phyloP scores from a whole-genome alignment of 192 early-diverging fungal species.

The Coemansia asiatica region DNA sequence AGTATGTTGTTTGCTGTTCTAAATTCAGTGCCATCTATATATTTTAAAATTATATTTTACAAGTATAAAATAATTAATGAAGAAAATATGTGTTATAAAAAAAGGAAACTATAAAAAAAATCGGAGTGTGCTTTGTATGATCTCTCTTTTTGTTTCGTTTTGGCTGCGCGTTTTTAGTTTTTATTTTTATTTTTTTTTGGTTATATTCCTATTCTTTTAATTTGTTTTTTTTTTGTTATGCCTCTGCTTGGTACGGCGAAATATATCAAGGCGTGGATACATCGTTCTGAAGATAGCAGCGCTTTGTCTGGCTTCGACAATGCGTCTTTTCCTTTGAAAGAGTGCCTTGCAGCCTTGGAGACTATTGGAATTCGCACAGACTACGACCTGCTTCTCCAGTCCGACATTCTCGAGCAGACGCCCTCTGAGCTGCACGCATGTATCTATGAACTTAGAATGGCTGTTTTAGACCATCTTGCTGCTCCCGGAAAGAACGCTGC shows the following conservation, averaged over 20 bases:
- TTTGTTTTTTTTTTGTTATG: background rate
- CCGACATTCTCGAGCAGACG: slow-evolving; percentile 29
- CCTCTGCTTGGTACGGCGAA: slow-evolving; percentile 5
- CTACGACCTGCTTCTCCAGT: slow-evolving; percentile 43
- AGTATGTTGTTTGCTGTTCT: slow-evolving; percentile 41
- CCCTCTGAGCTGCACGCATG: slow-evolving; percentile 26
- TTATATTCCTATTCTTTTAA: background rate
- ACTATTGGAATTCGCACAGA: slow-evolving; percentile 36
- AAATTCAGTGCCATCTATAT: slow-evolving; percentile 50
- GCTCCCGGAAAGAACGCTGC: slow-evolving; percentile 25
- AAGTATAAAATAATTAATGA: background rate
- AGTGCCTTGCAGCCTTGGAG: slow-evolving; percentile 28
- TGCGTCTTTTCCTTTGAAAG: background rate
- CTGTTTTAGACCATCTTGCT: slow-evolving; percentile 38
- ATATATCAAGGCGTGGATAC: slow-evolving; percentile 5
- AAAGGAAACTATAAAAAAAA: background rate
- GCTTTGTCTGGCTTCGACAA: background rate
- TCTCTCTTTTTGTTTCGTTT: background rate
- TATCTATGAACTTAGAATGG: slow-evolving; percentile 35
- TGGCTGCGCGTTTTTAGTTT: background rate
- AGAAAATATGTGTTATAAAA: background rate
- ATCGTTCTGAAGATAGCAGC: background rate
- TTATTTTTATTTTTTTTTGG: slow-evolving; percentile 1
- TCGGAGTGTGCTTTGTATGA: background rate
- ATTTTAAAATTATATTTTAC: background rate